Evolutionary conservation across 345 rosid species (phyloP), one percentile per base, ranked within the genome.

Genomic region (Camelina hispida): DNA sequence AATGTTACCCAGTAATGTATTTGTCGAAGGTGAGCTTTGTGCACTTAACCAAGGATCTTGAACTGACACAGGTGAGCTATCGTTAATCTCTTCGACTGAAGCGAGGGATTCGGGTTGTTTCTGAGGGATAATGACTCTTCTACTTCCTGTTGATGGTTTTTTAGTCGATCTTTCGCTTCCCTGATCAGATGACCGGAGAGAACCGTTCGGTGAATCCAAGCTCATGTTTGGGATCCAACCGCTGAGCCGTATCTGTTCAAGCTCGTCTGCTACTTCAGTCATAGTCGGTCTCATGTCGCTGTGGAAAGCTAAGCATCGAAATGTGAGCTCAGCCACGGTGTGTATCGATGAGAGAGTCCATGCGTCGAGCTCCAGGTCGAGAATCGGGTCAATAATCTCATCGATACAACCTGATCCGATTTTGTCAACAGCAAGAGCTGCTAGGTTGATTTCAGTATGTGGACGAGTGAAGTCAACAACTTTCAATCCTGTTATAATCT

Each of bases 281-380:
- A 95, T 95, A 0, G 93, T 80, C 7, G 99, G 99, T 83, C 99
- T 84, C 97, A 95, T 86, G 75, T 92, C 97, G 23, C 86, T 52
- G 57, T 95, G 95, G 61, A 87, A 90, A 3, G 99, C 96, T 13
- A 93, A 88, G 81, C 99, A 95, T 55, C 97, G 81, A 65, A 95
- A 95, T 3, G 99, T 88, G 8, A 95, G 88, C 83, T 95, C 99
- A 0, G 97, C 93, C 11, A 92, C 93, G 1, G 65, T 81, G 65
- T 87, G 93, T 5, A 95, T 74, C 0, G 99, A 95, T 44, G 98
- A 82, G 13, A 91, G 82, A 13, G 97, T 94, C 97, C 98, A 94
- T 2, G 97, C 97, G 69, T 95, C 97, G 25, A 82, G 65, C 8
- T 87, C 68, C 15, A 88, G 81, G 18, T 95, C 96, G 6, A 95